Evolutionary conservation across 108 stramenopile species (phyloP), one percentile per base, ranked within the genome.

Genomic region (Skeletonema tropicum): DNA sequence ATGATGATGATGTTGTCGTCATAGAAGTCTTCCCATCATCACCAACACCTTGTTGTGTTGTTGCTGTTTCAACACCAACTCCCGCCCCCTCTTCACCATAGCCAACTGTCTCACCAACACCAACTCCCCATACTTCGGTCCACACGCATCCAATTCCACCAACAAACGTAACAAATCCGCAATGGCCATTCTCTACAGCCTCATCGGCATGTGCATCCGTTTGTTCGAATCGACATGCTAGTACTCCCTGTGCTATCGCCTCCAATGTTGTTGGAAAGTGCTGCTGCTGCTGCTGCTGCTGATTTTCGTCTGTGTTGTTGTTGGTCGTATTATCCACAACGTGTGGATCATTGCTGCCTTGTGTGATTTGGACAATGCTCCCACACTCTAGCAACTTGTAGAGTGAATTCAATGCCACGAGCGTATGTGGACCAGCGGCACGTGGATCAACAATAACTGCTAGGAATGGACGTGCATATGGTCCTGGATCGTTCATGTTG

Each of bases 181-280:
- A 71, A 95, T 92, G 9, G 94, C 94, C 92, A 95, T 91, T 88
- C n/a, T 95, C 94, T 1, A 95, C 94, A 26, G 94, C 94, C 75
- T 95, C 94, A 58, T 95, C 94, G n/a, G 90, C 87, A 19, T 89
- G 92, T 1, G 91, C 90, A 84, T 95, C 91, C 1, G 94, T 95
- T 63, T 95, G 94, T 75, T 95, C 94, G 65, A 95, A 95, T 82
- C 89, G 83, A 70, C 94, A 95, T 21, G 80, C 83, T 48, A 95
- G 67, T 14, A 95, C 82, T 9, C 86, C 92, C 41, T 78, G 71
- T n/a, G 80, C 74, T 13, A 82, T 72, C 15, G 80, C 57, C 60
- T 82, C 75, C 11, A 82, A 33, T 38, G 23, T 26, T 13, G 76
- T 73, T 57, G 52, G 25, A n/a, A 45, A 45, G 42, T 45, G 39